Base-by-base conservation (phyloP, 1,284 basidiomycete genomes). In the Chalciporus piperatoides region DNA sequence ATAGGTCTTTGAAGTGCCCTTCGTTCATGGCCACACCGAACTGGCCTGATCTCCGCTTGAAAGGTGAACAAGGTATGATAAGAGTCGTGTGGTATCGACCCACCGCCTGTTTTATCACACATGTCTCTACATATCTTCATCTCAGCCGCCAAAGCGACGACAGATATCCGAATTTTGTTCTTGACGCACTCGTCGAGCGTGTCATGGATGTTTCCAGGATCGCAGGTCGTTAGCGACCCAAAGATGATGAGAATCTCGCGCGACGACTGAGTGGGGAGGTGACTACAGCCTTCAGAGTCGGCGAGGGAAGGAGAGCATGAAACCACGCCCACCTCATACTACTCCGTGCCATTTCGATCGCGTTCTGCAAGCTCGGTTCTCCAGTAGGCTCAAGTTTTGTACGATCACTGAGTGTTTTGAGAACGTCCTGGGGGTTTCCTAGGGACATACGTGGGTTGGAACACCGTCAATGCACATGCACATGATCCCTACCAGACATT, bases 21-120 rank as follows among this genome's bases (percentile, higher is more conserved):
- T 99, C 97, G 69, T 98, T 96, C 71, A 98, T 80, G 0, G 92
- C 95, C 8, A 99, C 97, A 23, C 92, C 91, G 64, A 97, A 97
- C 56, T 86, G 83, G 39, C 94, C 90, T 92, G 42, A 51, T 11
- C 24, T 7, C 7, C 35, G 61, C 44, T 54, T 54, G 38, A 56
- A 55, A 47, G 21, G 32, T 28, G 32, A 52, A 44, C 24, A 42
- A 14, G 30, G 30, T 32, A n/a, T 32, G 12, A 24, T 2, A 15
- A 23, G 2, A 28, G n/a, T 41, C 11, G 6, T 1, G 24, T 43
- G 45, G 6, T 41, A 39, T 41, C 11, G 37, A 72, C 81, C 46
- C 55, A 90, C 90, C 94, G 48, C 90, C 89, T 1, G 93, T 93
- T 66, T 89, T 86, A 43, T 91, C 90, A 54, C 87, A 90, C 32